Evolutionary conservation across 2,329 filamentous ascomycete species (phyloP).

Genomic region (Paraphoma chrysanthemicola): DNA sequence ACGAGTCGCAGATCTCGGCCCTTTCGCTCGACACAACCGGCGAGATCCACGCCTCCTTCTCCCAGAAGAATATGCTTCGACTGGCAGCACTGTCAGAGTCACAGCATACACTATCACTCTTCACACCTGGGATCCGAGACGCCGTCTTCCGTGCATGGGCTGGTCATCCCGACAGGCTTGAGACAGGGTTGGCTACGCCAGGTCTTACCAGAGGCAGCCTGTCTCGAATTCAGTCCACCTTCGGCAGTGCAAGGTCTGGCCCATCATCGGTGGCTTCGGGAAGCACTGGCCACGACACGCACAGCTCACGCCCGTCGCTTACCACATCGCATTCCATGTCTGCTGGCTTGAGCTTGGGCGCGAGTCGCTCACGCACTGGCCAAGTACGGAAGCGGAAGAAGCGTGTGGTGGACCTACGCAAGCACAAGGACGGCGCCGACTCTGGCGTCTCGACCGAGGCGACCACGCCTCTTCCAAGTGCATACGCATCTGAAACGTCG

Average conservation of each 20-base stretch:
- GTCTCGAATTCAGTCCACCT: constrained; percentile 55
- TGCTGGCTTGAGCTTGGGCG: constrained; percentile 68
- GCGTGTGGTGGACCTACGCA: constrained; percentile 81
- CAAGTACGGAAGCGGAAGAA: constrained; percentile 80
- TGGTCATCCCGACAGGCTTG: constrained; percentile 73
- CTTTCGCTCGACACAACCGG: constrained; percentile 79
- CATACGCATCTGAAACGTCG: constrained; percentile 65
- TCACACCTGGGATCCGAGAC: constrained; percentile 88
- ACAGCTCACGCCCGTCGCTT: constrained; percentile 72
- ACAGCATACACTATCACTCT: constrained; percentile 87
- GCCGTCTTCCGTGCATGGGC: constrained; percentile 94
- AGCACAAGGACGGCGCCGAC: constrained; percentile 59
- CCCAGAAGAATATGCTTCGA: constrained; percentile 88
- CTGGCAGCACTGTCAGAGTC: constrained; percentile 85
- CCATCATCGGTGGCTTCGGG: constrained; percentile 44
- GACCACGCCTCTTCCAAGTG: constrained; percentile 57
- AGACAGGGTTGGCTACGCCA: constrained; percentile 56
- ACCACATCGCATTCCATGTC: constrained; percentile 64
- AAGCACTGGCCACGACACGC: constrained; percentile 56
- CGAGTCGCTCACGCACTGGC: constrained; percentile 65
- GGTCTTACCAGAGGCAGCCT: constrained; percentile 53
- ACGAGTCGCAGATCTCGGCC: constrained; percentile 76
- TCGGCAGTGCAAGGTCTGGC: constrained; percentile 56
- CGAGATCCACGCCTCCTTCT: constrained; percentile 89
- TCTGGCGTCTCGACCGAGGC: constrained; percentile 62